Base-by-base conservation (phyloP, 805 yeast species). In the Saturnispora gosingensis region DNA sequence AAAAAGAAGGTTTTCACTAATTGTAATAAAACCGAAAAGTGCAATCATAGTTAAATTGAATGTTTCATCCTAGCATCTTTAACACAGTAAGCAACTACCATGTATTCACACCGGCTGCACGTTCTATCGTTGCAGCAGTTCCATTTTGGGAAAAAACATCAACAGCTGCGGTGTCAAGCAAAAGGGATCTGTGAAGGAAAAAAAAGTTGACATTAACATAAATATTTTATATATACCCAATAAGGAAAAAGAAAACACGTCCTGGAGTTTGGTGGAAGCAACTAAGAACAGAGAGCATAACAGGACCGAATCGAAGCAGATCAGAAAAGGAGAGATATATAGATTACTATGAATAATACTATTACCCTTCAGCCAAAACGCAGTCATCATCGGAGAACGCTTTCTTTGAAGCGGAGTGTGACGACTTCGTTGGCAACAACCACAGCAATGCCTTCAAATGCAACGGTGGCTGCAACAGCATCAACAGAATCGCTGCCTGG, bases 291-390 rank as follows among this genome's bases (percentile, higher is more conserved):
- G 11, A 16, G 24, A 38, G 42, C 13, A 16, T 30, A 30, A 15
- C 34, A 30, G 5, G 10, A 13, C 5, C 15, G 34, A 10, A 30
- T 30, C 9, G 34, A 30, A 30, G 34, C 34, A 30, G 34, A 30
- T 3, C 9, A 5, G 34, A 30, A 30, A 30, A 13, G 15, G 34
- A 30, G 15, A 13, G 13, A 13, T 10, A 30, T 9, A 30, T 30
- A 30, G 15, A 30, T 3, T 30, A 30, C 10, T 11, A 38, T 49
- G 51, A 49, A 43, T 34, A 49, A 49, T 25, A 36, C 51, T 16
- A 15, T 49, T 3, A 49, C 47, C 18, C 15, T 49, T 11, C 51
- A 49, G 28, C 51, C 51, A 27, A 49, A 49, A 28, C 42, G 51
- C 24, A 38, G 24, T 10, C 22, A 30, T 30, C 9, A n/a, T 38